Base-by-base conservation (phyloP, 1,139 yeast genomes). In the Taiozyma sp. region DNA sequence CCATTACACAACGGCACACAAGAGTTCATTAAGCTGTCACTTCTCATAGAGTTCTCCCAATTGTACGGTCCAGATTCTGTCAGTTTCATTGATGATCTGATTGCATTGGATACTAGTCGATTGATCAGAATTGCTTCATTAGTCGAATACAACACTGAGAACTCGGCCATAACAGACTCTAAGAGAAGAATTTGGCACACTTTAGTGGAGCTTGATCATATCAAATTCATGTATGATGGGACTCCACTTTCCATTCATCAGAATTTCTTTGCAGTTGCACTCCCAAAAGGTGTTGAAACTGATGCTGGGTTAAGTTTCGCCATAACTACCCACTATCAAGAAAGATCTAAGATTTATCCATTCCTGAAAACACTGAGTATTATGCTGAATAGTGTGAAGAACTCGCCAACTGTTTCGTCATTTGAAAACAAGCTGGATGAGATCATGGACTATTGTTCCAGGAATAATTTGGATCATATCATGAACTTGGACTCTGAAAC, bases 181-280 rank as follows among this genome's bases (percentile, higher is more conserved):
- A 49, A 45, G 28, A 39, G 40, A 16, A 34, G 44, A 23, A 19
- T 51, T 10, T 51, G 54, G 54, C 30, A 24, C n/a, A 48, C 45
- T n/a, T 32, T 51, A 4, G 10, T 51, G 10, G 51, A 48, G 4
- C 22, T 51, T 2, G 54, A 51, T 44, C 41, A 45, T 27, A 24
- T 29, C 2, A 47, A 46, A 10, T 51, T 51, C 30, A n/a, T 51
- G n/a, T 48, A 42, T 29, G 54, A 49, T 42, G 46, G 46, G 5
- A 43, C 46, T 8, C 47, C 46, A 8, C 45, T 44, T n/a, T 44
- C 51, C 4, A 19, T 51, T 6, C 41, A 41, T 29, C 47, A 45
- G 10, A 47, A 48, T 12, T 44, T 28, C 13, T 48, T 43, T 24
- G 16, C 45, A 2, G 45, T 48, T 3, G 28, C 22, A 19, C 28